Base-by-base conservation (phyloP, 306 rosid species). In the Vigna unguiculata region DNA sequence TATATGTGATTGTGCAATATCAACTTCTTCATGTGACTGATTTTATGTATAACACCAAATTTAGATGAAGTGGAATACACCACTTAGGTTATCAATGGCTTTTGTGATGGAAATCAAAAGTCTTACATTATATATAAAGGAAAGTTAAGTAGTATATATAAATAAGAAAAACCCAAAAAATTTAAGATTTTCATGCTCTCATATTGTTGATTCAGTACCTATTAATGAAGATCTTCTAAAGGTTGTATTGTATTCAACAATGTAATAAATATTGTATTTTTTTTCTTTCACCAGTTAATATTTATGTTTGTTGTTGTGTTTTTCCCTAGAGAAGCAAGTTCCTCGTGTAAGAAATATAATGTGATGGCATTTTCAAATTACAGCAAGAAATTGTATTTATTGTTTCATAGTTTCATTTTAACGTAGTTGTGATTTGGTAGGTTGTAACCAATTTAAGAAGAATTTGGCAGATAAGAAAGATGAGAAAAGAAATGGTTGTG, bases 391-490 rank as follows among this genome's bases (percentile, higher is more conserved):
- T 19, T 48, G 14, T 12, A 58, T 3, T 3, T 7, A 46, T 59
- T 28, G 41, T 16, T 21, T 22, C 25, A 38, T 38, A 38, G 8
- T 28, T 28, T 28, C 2, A 3, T 69, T 30, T 48, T 2, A 34
- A 13, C 25, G 36, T 38, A 49, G 64, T 41, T 48, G 38, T 62
- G 48, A 1, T 60, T 75, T 46, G 16, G n/a, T 20, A 40, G 22
- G 22, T n/a, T n/a, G 34, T 38, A 48, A 69, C 52, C 70, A 1
- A 30, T 69, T 5, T n/a, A 6, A 58, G 71, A 71, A 34, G 54
- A 57, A 60, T 59, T 69, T 8, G 45, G n/a, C 24, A 46, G 61
- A 67, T 49, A 45, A 48, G 32, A 62, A 45, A 48, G 32, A 62
- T 49, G 51, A 32, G 22, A 36, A 6, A 63, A 9, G 9, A 74